Percentiles rank a stretch among this genome's conserved stretches.
These are phyloP conservation scores for Solanum tarijense DNA, from an alignment of 257 asterid species.

Conservation along the genomic window DNA sequence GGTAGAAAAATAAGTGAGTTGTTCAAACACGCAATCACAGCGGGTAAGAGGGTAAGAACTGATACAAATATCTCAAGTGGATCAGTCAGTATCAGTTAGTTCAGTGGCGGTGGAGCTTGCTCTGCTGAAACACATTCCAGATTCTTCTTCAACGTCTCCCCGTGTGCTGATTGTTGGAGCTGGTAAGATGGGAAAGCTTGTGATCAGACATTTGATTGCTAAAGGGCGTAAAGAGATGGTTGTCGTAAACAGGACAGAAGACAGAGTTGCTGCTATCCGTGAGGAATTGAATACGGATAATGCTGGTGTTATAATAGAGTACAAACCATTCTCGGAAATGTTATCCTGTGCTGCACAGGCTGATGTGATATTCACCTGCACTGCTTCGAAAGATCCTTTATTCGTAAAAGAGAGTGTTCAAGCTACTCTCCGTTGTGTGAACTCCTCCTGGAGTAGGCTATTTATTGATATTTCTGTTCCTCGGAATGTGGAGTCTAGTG, in stretches of 20 bases:
- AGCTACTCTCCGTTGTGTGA: slow-evolving; percentile 28
- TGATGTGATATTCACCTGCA: slow-evolving; percentile 75
- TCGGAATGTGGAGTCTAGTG: slow-evolving; percentile 69
- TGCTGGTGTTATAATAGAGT: slow-evolving; percentile 31
- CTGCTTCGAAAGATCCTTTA: slow-evolving; percentile 56
- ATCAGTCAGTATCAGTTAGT: slow-evolving; percentile 86
- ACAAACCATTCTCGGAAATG: slow-evolving; percentile 48
- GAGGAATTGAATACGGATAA: slow-evolving; percentile 47
- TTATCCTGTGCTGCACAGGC: slow-evolving; percentile 59
- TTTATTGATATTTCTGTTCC: slow-evolving; percentile 85
- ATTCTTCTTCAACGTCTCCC: slow-evolving; percentile 23
- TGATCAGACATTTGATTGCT: slow-evolving; percentile 73
- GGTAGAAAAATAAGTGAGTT: slow-evolving; percentile 66
- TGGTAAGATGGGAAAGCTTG: slow-evolving; percentile 91
- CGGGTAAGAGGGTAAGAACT: slow-evolving; percentile 93
- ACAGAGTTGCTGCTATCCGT: slow-evolving; percentile 45
- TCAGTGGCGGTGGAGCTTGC: slow-evolving; percentile 98
- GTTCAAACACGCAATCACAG: slow-evolving; percentile 72
- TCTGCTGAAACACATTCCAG: slow-evolving; percentile 52
- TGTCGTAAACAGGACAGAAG: slow-evolving; percentile 71
- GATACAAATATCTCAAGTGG: slow-evolving; percentile 74
- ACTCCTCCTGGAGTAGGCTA: slow-evolving; percentile 30
- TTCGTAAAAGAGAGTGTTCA: slow-evolving; percentile 60
- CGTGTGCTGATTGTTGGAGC: slow-evolving; percentile 80
- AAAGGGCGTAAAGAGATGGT: slow-evolving; percentile 67